phyloP scores from a whole-genome alignment of 106 monocot genomes.

The Iris macrosiphon region DNA sequence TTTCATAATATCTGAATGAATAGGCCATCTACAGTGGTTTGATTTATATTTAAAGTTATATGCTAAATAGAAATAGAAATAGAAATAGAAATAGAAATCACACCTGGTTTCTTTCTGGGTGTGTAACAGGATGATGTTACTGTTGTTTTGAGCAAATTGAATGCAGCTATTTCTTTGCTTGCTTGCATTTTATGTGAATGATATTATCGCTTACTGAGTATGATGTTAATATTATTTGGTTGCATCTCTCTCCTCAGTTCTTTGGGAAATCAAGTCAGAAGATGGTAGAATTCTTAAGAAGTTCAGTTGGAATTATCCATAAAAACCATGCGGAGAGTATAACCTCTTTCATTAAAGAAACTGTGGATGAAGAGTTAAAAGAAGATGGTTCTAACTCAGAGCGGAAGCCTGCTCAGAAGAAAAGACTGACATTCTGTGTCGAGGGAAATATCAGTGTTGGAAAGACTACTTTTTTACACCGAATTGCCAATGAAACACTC shows the following conservation, averaged over 20 bases:
- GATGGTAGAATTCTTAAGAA: conserved; percentile 73
- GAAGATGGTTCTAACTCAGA: conserved; percentile 23
- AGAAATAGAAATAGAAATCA: too few species aligned
- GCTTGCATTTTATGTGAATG: background rate
- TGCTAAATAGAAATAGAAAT: too few species aligned
- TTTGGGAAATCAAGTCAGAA: conserved; percentile 58
- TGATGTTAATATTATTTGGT: background rate
- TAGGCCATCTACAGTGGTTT: too few species aligned
- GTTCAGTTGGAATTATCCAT: conserved; percentile 82
- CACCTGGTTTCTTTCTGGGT: background rate
- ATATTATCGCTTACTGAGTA: background rate
- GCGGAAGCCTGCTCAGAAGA: conserved; percentile 45
- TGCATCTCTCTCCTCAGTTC: conserved; percentile 32
- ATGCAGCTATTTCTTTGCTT: background rate
- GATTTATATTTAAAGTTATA: too few species aligned
- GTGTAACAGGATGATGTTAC: background rate
- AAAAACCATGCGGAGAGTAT: conserved; percentile 94
- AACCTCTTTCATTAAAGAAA: conserved; percentile 88
- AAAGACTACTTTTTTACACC: conserved; percentile 86
- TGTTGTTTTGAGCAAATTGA: background rate
- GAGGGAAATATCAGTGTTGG: conserved; percentile 98
- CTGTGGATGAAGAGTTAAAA: conserved; percentile 78
- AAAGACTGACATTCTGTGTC: conserved; percentile 91
- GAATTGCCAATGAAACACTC: conserved; percentile 93
- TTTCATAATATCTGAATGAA: too few species aligned